Conservation (phyloP, 2,329 filamentous ascomycete species). For the Ceratocystiopsis minuta region DNA sequence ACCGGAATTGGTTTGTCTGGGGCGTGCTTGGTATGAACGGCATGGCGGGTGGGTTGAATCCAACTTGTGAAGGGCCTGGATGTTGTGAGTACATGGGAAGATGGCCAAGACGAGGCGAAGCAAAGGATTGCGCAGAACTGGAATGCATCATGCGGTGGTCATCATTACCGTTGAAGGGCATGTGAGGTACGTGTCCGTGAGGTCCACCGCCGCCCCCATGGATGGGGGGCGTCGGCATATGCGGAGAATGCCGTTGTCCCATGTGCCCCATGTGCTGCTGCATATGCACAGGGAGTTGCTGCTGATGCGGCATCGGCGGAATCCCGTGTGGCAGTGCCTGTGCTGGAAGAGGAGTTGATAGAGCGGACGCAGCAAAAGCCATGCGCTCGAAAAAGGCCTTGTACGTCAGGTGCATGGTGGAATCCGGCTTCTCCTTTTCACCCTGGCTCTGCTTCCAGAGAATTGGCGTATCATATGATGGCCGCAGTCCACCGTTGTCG, state of each 20-base stretch:
- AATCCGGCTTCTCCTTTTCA: constrained; percentile 57
- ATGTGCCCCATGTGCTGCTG: constrained; percentile 57
- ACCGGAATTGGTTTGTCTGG: constrained; percentile 53
- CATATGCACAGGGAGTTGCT: constrained; percentile 60
- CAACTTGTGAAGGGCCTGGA: constrained; percentile 11
- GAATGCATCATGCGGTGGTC: constrained; percentile 76
- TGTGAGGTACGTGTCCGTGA: constrained; percentile 46
- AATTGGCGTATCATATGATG: constrained; percentile 66
- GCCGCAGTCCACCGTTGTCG: constrained; percentile 65
- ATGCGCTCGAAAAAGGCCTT: constrained; percentile 61
- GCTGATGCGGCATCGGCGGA: constrained; percentile 61
- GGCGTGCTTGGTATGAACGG: constrained; percentile 53
- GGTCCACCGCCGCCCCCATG: constrained; percentile 40
- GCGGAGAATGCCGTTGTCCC: constrained; percentile 50
- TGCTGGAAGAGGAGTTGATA: constrained; percentile 38
- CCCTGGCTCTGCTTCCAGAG: constrained; percentile 63
- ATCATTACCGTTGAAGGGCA: constrained; percentile 50
- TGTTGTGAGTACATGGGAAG: constrained; percentile 52
- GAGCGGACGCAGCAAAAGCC: constrained; percentile 26
- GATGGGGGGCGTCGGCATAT: constrained; percentile 62
- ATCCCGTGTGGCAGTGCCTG: constrained; percentile 48
- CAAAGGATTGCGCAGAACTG: constrained; percentile 67
- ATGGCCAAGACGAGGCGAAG: constrained; percentile 62
- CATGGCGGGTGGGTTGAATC: constrained; percentile 42
- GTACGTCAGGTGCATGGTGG: constrained; percentile 50